Percentiles rank a stretch among this genome's conserved stretches.
Conservation (phyloP, 208 protist genomes). For the Trypanosoma conorhini region DNA sequence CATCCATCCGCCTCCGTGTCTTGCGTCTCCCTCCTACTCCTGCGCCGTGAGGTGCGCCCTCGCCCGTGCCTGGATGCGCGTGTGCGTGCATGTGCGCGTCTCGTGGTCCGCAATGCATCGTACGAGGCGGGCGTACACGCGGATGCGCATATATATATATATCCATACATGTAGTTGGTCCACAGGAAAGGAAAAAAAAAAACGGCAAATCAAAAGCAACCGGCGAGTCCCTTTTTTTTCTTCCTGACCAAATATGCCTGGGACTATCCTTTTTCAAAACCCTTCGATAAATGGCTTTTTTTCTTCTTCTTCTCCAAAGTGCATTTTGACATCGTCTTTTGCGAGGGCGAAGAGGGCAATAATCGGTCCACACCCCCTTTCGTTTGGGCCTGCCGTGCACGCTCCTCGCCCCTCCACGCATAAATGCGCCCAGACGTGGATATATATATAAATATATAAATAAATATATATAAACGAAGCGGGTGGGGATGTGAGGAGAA, state of each 20-base stretch:
- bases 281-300: not conserved
- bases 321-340: too few relatives aligned
- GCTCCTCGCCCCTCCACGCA: not conserved
- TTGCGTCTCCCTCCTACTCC: not conserved
- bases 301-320: not conserved
- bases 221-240: not conserved
- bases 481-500: not conserved
- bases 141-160: not conserved
- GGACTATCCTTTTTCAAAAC: not conserved
- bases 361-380: not conserved
- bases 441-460: too few relatives aligned
- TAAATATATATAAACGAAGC: not conserved
- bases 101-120: not conserved
- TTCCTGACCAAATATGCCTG: not conserved
- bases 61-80: too few relatives aligned
- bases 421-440: too few relatives aligned
- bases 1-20: not conserved
- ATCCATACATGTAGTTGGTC: not conserved
- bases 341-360: too few relatives aligned
- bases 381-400: not conserved
- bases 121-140: not conserved
- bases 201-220: too few relatives aligned
- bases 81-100: too few relatives aligned
- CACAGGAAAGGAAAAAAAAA: not conserved
- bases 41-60: not conserved